Conservation (phyloP, 2,329 filamentous ascomycete species). For the Dactylellina cionopaga region DNA sequence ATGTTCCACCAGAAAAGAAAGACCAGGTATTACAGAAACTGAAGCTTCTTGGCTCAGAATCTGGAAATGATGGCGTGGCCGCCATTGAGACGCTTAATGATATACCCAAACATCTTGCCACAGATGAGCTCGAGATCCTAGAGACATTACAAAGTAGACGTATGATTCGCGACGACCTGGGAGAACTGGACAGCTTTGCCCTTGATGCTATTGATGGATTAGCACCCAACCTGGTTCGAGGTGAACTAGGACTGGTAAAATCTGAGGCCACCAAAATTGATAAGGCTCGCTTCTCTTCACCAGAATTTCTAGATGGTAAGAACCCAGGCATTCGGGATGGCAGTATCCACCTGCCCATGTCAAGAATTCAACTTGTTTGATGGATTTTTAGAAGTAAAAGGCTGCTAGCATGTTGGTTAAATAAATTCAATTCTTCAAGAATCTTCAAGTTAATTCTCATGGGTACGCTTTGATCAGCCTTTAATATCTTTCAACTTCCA, state of each 20-base stretch:
- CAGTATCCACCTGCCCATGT: not conserved
- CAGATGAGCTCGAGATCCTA: conserved; percentile 57
- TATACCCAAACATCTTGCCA: not conserved
- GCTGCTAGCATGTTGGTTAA: too few relatives aligned
- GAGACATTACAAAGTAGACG: conserved; percentile 58
- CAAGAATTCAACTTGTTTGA: too few relatives aligned
- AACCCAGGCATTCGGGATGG: not conserved
- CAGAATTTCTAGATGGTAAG: not conserved
- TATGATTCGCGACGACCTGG: conserved; percentile 58
- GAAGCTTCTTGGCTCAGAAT: conserved; percentile 7
- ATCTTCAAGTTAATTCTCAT: too few relatives aligned
- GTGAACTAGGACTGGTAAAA: conserved; percentile 54
- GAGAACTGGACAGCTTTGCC: conserved; percentile 59
- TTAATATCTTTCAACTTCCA: too few relatives aligned
- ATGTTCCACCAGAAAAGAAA: conserved; percentile 41
- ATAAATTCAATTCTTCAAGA: too few relatives aligned
- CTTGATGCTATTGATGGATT: conserved; percentile 57
- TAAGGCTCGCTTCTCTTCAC: not conserved
- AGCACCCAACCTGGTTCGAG: conserved; percentile 56
- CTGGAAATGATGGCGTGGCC: conserved; percentile 18
- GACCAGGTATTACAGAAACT: conserved; percentile 37
- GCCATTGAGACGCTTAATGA: not conserved
- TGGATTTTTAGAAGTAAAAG: too few relatives aligned
- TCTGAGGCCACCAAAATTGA: not conserved
- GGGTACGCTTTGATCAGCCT: too few relatives aligned